Evolutionary conservation across 495 filamentous ascomycete species (phyloP).

Genomic region (Penicillium angulare): DNA sequence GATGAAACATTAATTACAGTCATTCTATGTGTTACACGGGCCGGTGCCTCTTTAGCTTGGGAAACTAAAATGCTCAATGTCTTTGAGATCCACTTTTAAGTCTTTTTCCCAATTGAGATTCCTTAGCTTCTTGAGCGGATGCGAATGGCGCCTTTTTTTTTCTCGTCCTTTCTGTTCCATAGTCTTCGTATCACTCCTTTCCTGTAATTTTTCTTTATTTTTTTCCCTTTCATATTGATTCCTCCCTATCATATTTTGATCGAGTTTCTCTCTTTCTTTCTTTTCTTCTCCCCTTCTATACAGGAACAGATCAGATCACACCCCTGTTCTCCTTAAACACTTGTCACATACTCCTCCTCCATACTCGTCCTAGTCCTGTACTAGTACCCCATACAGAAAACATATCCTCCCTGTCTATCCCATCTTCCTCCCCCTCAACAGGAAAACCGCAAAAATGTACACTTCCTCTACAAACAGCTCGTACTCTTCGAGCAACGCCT

Average conservation of each 20-base stretch:
- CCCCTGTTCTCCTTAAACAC: slow-evolving; percentile 5
- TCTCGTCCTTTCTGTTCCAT: slow-evolving; percentile 12
- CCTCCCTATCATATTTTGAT: slow-evolving; percentile 14
- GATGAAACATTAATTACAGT: slow-evolving; percentile 25
- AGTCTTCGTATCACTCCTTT: not conserved
- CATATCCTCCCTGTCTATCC: too few relatives aligned
- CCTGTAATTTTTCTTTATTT: slow-evolving; percentile 8
- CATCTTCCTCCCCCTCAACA: too few relatives aligned
- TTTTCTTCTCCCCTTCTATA: slow-evolving; percentile 10
- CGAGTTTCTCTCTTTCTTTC: slow-evolving; percentile 3
- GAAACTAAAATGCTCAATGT: slow-evolving; percentile 22
- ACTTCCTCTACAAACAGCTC: slow-evolving; percentile 28
- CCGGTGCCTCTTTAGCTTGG: slow-evolving; percentile 19
- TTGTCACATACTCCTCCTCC: not conserved
- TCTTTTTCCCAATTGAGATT: slow-evolving; percentile 20
- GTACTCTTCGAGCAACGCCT: slow-evolving; percentile 29
- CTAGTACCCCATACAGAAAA: too few relatives aligned
- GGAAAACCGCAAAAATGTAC: slow-evolving; percentile 19
- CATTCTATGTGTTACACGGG: slow-evolving; percentile 32
- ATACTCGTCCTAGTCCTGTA: not conserved
- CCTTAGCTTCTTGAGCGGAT: not conserved
- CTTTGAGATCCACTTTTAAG: slow-evolving; percentile 32
- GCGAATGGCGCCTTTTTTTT: slow-evolving; percentile 8
- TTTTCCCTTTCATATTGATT: slow-evolving; percentile 4
- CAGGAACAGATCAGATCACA: not conserved